phyloP scores from a whole-genome alignment of 148 eudicot species.

The Suaeda aralocaspica region DNA sequence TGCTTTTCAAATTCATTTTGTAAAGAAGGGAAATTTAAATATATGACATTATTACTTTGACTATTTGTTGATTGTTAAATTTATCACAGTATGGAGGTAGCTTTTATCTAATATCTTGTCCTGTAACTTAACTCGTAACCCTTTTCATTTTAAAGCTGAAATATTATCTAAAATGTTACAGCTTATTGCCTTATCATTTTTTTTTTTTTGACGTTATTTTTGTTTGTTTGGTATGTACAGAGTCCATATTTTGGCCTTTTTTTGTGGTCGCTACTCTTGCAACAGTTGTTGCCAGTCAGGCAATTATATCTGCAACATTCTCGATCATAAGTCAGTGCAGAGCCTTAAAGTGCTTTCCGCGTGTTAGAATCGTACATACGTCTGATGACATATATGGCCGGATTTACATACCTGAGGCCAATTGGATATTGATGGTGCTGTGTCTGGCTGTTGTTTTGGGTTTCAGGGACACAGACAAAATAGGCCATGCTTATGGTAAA shows the following conservation, averaged over 20 bases:
- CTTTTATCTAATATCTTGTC: not conserved
- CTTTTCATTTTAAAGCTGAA: no score
- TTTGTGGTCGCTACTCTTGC: slow-evolving; percentile 46
- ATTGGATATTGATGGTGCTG: slow-evolving; percentile 43
- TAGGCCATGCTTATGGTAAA: slow-evolving; percentile 51
- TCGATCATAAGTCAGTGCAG: slow-evolving; percentile 48
- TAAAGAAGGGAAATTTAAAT: not conserved
- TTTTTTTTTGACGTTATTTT: not conserved
- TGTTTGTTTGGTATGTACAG: slow-evolving; percentile 22
- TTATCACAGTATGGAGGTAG: not conserved
- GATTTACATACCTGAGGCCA: slow-evolving; percentile 47
- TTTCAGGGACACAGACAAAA: slow-evolving; percentile 40
- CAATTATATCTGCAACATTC: slow-evolving; percentile 47
- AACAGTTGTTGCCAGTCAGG: slow-evolving; percentile 48
- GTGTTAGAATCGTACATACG: slow-evolving; percentile 40
- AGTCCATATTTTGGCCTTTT: slow-evolving; percentile 42
- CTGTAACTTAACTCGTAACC: not conserved
- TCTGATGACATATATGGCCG: slow-evolving; percentile 41
- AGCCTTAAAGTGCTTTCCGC: slow-evolving; percentile 48
- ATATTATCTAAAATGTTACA: not conserved
- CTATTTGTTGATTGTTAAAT: not conserved
- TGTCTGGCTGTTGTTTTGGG: slow-evolving; percentile 46
- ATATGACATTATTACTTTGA: not conserved
- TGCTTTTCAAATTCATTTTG: not conserved
- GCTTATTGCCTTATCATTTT: not conserved